A percentile compares a stretch with the other conserved stretches of the same genome.
Evolutionary conservation across 139 green algal species (phyloP).

Genomic region (Coelastrella sp.): DNA sequence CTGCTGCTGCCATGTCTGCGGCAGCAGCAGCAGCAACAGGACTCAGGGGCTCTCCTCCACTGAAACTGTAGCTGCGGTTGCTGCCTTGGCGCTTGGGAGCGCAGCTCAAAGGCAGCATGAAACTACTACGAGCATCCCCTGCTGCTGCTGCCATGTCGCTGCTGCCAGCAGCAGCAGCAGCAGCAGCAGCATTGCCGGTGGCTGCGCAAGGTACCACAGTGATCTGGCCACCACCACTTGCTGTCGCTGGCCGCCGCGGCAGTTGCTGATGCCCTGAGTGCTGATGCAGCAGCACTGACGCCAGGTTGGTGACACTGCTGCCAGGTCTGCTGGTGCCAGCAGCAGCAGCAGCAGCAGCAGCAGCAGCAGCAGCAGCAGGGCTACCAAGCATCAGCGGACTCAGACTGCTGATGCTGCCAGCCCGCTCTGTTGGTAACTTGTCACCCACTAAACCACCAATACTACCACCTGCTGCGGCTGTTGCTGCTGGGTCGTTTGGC

Average conservation of each 20-base stretch:
- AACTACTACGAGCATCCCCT: neutral
- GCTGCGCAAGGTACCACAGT: neutral
- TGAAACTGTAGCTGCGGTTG: conserved; percentile 33
- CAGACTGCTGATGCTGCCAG: conserved; percentile 13
- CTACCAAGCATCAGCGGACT: neutral
- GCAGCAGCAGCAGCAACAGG: conserved; percentile 9
- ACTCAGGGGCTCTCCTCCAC: conserved; percentile 2
- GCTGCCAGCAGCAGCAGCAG: neutral
- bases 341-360: neutral
- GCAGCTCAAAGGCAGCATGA: neutral
- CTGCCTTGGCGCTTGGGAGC: neutral
- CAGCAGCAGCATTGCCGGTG: neutral
- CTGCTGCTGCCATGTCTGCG: neutral
- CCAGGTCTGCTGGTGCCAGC: neutral
- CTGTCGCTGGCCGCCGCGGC: conserved; percentile 2
- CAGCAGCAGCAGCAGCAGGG: conserved; percentile 13
- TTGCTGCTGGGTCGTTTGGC: conserved; percentile 22
- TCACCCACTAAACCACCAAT: neutral
- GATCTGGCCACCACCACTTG: neutral
- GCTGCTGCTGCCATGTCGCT: conserved; percentile 17
- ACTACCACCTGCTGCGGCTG: neutral
- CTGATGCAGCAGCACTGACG: conserved; percentile 19
- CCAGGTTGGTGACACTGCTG: too few species aligned
- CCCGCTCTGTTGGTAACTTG: neutral
- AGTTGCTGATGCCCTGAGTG: neutral